Conservation (phyloP, 176 grass and related monocot genomes). For the Otatea glauca region DNA sequence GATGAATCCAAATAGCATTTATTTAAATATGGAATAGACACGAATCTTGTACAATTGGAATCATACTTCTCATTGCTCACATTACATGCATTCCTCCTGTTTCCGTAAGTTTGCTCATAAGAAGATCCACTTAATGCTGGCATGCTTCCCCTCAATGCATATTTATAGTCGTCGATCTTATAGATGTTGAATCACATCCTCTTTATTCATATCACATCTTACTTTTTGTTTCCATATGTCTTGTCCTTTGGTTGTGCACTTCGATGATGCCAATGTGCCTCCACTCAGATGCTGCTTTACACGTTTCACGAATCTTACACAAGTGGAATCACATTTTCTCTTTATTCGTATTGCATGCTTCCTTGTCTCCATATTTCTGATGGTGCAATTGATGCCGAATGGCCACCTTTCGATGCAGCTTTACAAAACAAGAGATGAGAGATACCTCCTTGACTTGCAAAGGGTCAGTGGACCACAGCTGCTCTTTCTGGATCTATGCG, state of each 20-base stretch:
- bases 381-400: neutral
- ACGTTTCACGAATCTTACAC: constrained; percentile 5
- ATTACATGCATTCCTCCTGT: neutral
- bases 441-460: constrained; percentile 85
- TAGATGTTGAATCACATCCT: neutral
- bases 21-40: neutral
- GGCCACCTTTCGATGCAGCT: constrained; percentile 46
- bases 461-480: constrained; percentile 69
- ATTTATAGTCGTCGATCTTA: neutral
- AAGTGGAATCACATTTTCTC: neutral
- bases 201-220: neutral
- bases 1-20: neutral
- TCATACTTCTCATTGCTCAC: neutral
- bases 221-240: neutral
- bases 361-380: constrained; percentile 29
- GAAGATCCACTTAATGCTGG: neutral
- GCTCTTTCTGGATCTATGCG: constrained; percentile 82
- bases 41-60: neutral
- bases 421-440: constrained; percentile 92
- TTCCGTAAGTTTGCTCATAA: neutral
- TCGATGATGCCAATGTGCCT: neutral
- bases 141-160: neutral
- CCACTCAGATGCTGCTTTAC: neutral
- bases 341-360: neutral
- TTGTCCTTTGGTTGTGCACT: neutral